Evolutionary conservation across 1,284 basidiomycete species (phyloP).

Genomic region (Cystobasidium pallidum): DNA sequence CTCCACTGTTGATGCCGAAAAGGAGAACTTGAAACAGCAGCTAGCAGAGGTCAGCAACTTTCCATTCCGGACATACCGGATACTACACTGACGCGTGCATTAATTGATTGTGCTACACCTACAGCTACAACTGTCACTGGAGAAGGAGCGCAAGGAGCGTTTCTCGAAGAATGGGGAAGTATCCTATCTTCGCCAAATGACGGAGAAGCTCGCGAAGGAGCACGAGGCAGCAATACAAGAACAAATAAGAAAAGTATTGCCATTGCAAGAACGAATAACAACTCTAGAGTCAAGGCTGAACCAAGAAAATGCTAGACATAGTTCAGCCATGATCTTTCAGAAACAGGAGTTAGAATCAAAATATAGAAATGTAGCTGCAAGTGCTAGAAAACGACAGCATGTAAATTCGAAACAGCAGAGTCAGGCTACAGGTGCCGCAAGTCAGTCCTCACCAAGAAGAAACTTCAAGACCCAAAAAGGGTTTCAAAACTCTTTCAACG

Average conservation of each 20-base stretch:
- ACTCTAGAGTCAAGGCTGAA: not conserved
- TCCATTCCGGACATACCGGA: not conserved
- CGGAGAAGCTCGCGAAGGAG: not conserved
- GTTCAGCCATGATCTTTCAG: constrained; percentile 29
- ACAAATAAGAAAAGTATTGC: constrained; percentile 9
- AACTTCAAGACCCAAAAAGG: constrained; percentile 17
- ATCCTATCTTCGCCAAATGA: constrained; percentile 12
- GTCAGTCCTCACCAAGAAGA: constrained; percentile 12
- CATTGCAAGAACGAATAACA: constrained; percentile 17
- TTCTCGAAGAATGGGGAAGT: constrained; percentile 29
- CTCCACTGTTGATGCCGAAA: not conserved
- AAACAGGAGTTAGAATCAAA: constrained; percentile 32
- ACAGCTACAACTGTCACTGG: constrained; percentile 24
- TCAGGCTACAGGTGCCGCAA: not conserved
- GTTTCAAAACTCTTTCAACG: constrained; percentile 37
- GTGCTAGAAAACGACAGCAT: constrained; percentile 5
- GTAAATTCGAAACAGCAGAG: not conserved
- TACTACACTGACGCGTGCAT: too few relatives aligned
- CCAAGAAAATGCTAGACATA: constrained; percentile 1
- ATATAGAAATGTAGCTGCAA: constrained; percentile 6
- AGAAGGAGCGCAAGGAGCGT: constrained; percentile 17
- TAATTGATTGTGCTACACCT: not conserved
- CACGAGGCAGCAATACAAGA: constrained; percentile 17
- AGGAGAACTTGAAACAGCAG: constrained; percentile 1
- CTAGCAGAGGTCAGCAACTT: constrained; percentile 6